Evolutionary conservation across 2,329 filamentous ascomycete genomes (phyloP).

Genomic region (Ophiostoma montium): DNA sequence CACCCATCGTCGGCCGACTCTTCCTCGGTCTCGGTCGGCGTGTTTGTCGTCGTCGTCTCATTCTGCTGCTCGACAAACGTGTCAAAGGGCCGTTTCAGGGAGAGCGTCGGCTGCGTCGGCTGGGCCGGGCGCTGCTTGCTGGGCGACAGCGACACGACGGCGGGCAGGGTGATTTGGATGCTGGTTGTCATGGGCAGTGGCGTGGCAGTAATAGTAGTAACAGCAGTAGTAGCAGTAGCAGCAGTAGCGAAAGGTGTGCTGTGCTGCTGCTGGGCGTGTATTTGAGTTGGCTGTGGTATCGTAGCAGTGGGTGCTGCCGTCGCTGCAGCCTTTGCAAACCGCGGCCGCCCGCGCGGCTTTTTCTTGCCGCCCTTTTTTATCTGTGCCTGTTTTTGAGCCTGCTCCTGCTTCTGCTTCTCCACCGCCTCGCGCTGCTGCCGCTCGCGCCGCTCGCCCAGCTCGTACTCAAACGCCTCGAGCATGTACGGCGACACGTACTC

Average conservation of each 20-base stretch:
- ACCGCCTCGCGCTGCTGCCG: constrained; percentile 9
- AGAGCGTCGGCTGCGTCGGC: background rate
- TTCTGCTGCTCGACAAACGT: background rate
- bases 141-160: background rate
- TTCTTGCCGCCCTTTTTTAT: background rate
- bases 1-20: background rate
- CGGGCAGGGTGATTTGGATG: background rate
- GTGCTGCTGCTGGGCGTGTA: too few species aligned
- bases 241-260: too few species aligned
- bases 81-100: background rate
- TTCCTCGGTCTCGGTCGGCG: constrained; percentile 1
- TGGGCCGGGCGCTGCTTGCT: background rate
- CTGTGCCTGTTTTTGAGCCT: background rate
- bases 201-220: too few species aligned
- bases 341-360: background rate
- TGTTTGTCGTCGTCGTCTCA: background rate
- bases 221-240: too few species aligned
- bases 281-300: too few species aligned
- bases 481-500: constrained; percentile 44
- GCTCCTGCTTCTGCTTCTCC: background rate
- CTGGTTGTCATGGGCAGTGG: too few species aligned
- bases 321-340: too few species aligned
- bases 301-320: too few species aligned
- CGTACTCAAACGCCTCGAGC: constrained; percentile 43
- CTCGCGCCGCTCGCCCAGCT: constrained; percentile 29